Evolutionary conservation across 2,329 filamentous ascomycete genomes (phyloP), one percentile per base, ranked within the genome.

Genomic region (Fusarium sp.): DNA sequence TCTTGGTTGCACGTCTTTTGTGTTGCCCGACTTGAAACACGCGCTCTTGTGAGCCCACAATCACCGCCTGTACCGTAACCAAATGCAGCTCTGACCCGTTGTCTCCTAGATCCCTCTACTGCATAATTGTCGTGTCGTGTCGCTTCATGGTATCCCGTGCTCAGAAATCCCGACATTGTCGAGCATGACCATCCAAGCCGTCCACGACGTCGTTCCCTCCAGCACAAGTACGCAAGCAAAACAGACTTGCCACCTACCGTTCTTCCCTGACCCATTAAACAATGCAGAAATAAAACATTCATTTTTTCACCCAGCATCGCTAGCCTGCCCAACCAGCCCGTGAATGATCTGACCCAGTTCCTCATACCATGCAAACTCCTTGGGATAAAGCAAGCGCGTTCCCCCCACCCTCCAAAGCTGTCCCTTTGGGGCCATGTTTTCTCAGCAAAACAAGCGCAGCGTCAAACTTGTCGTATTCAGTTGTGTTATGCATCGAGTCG

Each of bases 241-340:
- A 63, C 45, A 55, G 49, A 67, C 57, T 57, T 39, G 53, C 47
- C 52, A 43, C 55, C 63, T 50, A 55, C 53, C 50, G 48, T 10
- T 53, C 44, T 39, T 49, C 33, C 46, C 43, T 37, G 11, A 38
- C 55, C 51, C 53, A 52, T 57, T 55, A 54, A 60, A 42, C 52
- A 52, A 68, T 63, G 63, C 63, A 65, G 29, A 59, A 57, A 62
- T 37, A 60, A 67, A 56, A 57, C 49, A 39, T 53, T 46, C 37
- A 42, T 58, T 55, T 63, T 63, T 57, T 66, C 54, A 59, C 54
- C 35, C 63, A 68, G 57, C 57, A 65, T 69, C 58, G 62, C 59
- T 62, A 50, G 60, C 57, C 67, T 66, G 43, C 65, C 64, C 53
- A 58, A 38, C 46, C 53, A 49, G 39, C 51, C 29, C 46, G 48